Percentiles rank a stretch among this genome's conserved stretches.
Evolutionary conservation across 352 stramenopile species (phyloP).

Genomic region (Pythium aristosporum): DNA sequence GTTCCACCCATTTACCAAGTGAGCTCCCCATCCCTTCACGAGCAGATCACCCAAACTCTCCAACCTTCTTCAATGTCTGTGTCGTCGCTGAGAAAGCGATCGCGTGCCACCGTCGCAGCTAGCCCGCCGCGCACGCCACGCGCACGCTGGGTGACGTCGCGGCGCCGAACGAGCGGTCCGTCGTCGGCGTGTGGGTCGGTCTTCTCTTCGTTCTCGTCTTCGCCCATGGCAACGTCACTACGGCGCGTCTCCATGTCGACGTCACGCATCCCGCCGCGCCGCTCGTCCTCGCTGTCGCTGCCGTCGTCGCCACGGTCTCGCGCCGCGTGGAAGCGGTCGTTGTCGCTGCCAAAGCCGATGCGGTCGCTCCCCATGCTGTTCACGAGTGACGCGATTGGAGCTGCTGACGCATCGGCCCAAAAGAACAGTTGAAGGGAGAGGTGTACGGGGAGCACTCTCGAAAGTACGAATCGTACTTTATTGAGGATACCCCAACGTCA

Average conservation of each 20-base stretch:
- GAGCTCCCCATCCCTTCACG: not conserved
- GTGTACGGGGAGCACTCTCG: not conserved
- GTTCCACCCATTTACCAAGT: constrained; percentile 5
- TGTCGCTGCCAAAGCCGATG: constrained; percentile 31
- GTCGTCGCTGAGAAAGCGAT: constrained; percentile 44
- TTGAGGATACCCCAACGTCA: not conserved
- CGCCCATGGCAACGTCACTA: constrained; percentile 19
- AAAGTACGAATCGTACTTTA: constrained; percentile 15
- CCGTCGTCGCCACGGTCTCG: constrained; percentile 19
- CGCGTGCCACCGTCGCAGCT: constrained; percentile 1
- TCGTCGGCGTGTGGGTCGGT: not conserved
- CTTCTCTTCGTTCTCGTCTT: constrained; percentile 22
- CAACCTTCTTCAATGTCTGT: constrained; percentile 79
- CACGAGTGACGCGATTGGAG: not conserved
- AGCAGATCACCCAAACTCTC: not conserved
- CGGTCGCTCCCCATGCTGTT: constrained; percentile 60
- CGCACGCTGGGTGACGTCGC: not conserved
- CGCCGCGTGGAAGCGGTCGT: constrained; percentile 19
- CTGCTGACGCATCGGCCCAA: constrained; percentile 5
- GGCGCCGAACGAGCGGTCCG: not conserved
- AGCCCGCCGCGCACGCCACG: not conserved
- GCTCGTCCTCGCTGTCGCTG: constrained; percentile 20
- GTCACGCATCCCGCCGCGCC: constrained; percentile 2
- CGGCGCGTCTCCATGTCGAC: constrained; percentile 13
- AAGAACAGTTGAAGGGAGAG: constrained; percentile 10